phyloP scores from a whole-genome alignment of 1,139 yeast genomes.

The Eremothecium gossypii region DNA sequence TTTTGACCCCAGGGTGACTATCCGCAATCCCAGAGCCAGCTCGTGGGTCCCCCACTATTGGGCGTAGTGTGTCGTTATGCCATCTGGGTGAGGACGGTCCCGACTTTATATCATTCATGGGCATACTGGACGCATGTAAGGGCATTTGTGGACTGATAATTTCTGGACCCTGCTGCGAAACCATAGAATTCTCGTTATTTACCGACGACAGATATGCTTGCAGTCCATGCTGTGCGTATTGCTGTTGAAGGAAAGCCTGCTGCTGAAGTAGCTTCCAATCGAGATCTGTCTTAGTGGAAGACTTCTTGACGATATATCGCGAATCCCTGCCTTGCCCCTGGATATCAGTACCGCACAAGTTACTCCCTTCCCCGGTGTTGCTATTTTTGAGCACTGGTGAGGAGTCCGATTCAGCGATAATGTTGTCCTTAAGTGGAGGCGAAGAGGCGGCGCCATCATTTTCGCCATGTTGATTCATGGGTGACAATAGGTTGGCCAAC shows the following conservation, averaged over 20 bases:
- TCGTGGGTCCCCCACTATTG: no score
- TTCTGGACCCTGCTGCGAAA: no score
- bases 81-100: background rate
- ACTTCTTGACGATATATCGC: slow-evolving; percentile 27
- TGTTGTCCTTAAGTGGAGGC: no score
- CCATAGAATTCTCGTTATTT: no score
- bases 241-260: slow-evolving; percentile 30
- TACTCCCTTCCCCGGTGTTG: no score
- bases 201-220: slow-evolving; percentile 25
- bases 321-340: slow-evolving; percentile 3
- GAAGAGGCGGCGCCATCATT: background rate
- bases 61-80: no score
- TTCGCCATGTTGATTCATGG: background rate
- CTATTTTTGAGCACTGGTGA: no score
- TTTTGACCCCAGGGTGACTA: no score
- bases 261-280: slow-evolving; percentile 29
- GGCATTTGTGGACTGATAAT: no score
- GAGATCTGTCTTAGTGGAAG: slow-evolving; percentile 27
- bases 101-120: background rate
- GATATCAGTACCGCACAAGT: background rate
- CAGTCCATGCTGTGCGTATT: slow-evolving; percentile 27
- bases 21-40: no score
- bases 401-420: no score
- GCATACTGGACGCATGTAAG: background rate
- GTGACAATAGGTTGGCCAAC: slow-evolving; percentile 36